Evolutionary conservation across 176 grass and related monocot genomes (phyloP).

Genomic region (Aechmea fasciata): DNA sequence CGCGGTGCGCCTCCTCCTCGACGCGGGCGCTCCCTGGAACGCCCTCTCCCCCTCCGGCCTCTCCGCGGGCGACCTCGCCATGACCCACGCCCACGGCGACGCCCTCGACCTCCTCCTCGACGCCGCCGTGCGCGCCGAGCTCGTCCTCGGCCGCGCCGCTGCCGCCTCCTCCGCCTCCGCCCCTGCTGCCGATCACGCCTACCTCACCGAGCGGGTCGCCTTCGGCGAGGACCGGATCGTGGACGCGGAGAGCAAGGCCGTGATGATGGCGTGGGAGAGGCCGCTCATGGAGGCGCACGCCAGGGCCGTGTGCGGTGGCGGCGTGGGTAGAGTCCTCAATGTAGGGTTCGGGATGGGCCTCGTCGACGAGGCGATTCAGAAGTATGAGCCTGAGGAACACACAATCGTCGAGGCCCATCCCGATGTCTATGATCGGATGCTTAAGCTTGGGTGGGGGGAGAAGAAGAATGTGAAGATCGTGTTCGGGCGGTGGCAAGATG

Average conservation of each 20-base stretch:
- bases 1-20: slow-evolving; percentile 45
- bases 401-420: slow-evolving; percentile 90
- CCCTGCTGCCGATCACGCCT: slow-evolving; percentile 15
- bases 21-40: slow-evolving; percentile 77
- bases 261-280: slow-evolving; percentile 96
- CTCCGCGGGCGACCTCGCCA: slow-evolving; percentile 67
- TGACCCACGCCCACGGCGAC: slow-evolving; percentile 31
- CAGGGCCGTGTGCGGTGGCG: slow-evolving; percentile 55
- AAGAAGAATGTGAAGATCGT: slow-evolving; percentile 83
- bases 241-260: slow-evolving; percentile 84
- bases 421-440: slow-evolving; percentile 70
- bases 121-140: slow-evolving; percentile 75
- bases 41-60: slow-evolving; percentile 41
- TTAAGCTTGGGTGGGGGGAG: slow-evolving; percentile 63
- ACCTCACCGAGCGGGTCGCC: slow-evolving; percentile 66
- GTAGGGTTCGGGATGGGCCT: slow-evolving; percentile 96
- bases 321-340: slow-evolving; percentile 56
- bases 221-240: slow-evolving; percentile 78
- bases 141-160: slow-evolving; percentile 69
- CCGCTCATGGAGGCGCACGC: slow-evolving; percentile 97
- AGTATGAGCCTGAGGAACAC: slow-evolving; percentile 66
- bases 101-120: slow-evolving; percentile 71
- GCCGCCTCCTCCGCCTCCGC: slow-evolving; percentile 7
- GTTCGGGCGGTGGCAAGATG: slow-evolving; percentile 87
- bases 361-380: slow-evolving; percentile 82